Evolutionary conservation across 163 green algal species (phyloP).

Genomic region (Prototheca wickerhamii): DNA sequence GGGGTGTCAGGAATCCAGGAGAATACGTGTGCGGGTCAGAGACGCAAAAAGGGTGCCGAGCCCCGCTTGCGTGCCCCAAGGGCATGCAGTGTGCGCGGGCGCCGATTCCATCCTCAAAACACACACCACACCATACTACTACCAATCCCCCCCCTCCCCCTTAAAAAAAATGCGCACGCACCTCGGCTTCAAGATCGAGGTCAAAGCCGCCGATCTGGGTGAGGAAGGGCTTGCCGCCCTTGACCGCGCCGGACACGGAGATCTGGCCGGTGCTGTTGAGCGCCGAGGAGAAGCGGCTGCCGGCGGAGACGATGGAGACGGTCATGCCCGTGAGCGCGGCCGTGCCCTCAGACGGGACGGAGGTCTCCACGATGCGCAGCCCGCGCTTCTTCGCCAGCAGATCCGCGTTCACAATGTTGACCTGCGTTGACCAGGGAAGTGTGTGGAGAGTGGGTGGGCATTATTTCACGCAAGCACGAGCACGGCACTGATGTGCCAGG

Average conservation of each 20-base stretch:
- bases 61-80: too few species aligned
- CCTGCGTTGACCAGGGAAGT: constrained; percentile 4
- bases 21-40: too few species aligned
- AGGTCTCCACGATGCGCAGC: constrained; percentile 74
- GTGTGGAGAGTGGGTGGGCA: not conserved
- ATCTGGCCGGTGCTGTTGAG: constrained; percentile 58
- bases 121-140: not conserved
- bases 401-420: constrained; percentile 96
- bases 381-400: constrained; percentile 82
- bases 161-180: constrained; percentile 15
- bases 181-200: constrained; percentile 63
- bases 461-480: too few species aligned
- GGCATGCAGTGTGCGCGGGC: too few species aligned
- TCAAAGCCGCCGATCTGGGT: constrained; percentile 71
- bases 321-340: constrained; percentile 57
- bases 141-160: not conserved
- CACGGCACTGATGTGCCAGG: too few species aligned
- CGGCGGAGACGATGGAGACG: constrained; percentile 52
- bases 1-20: too few species aligned
- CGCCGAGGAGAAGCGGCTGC: constrained; percentile 58
- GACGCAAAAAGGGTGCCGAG: too few species aligned
- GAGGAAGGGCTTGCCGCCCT: constrained; percentile 64
- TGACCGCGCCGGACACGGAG: constrained; percentile 68
- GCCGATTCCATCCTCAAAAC: too few species aligned
- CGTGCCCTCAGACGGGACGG: constrained; percentile 41